phyloP scores from a whole-genome alignment of 2,329 filamentous ascomycete genomes.

The Diaporthe nobilis region DNA sequence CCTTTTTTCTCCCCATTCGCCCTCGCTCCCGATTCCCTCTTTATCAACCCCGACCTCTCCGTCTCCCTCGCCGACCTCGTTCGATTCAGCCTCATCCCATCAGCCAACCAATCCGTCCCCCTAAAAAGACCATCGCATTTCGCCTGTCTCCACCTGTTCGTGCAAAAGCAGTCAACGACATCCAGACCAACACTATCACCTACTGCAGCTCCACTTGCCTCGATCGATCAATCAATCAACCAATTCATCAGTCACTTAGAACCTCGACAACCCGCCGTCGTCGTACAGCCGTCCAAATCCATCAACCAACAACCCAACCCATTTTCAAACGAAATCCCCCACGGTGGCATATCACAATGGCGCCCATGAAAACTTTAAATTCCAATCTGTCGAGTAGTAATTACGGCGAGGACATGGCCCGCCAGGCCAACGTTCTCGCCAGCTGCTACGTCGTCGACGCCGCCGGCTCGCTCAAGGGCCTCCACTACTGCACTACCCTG shows the following conservation, averaged over 20 bases:
- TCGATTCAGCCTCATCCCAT: conserved; percentile 26
- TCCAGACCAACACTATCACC: neutral
- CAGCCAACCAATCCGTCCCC: conserved; percentile 16
- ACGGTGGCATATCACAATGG: conserved; percentile 62
- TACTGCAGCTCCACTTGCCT: conserved; percentile 26
- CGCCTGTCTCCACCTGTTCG: conserved; percentile 27
- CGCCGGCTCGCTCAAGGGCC: conserved; percentile 80
- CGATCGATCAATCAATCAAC: neutral
- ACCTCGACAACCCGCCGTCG: neutral
- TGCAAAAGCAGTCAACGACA: conserved; percentile 24
- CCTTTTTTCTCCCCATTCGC: neutral
- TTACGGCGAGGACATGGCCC: conserved; percentile 78
- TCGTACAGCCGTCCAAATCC: neutral
- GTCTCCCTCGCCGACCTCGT: conserved; percentile 25
- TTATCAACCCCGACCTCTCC: conserved; percentile 29
- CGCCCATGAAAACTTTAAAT: conserved; percentile 79
- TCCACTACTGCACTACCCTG: conserved; percentile 97
- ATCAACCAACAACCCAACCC: conserved; percentile 18
- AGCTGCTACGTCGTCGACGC: conserved; percentile 90
- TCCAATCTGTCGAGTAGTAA: conserved; percentile 82
- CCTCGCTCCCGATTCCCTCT: conserved; percentile 1
- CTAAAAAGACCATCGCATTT: conserved; percentile 6
- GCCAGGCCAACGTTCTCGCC: conserved; percentile 84
- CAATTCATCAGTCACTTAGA: neutral
- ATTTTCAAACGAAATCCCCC: conserved; percentile 32